Conservation (phyloP, 2,329 filamentous ascomycete genomes). For the Chalaropsis ovoidea region DNA sequence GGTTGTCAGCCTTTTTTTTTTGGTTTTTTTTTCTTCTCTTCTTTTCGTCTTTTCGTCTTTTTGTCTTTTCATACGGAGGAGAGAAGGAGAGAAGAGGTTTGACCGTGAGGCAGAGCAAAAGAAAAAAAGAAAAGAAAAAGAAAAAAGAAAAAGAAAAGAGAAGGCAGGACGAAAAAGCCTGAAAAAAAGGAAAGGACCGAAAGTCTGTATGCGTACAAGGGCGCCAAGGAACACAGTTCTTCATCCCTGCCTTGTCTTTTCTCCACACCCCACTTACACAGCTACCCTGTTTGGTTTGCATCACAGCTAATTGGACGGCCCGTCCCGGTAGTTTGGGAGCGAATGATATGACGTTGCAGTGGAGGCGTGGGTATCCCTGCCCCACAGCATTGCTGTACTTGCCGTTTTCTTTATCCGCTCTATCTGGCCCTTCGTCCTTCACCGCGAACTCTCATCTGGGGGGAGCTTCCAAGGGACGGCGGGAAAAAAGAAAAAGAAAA, state of each 20-base stretch:
- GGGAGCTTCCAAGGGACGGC: too few relatives aligned
- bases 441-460: too few relatives aligned
- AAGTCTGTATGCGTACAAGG: not conserved
- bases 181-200: not conserved
- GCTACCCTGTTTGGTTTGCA: not conserved
- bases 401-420: not conserved
- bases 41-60: too few relatives aligned
- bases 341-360: constrained; percentile 2
- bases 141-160: not conserved
- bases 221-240: too few relatives aligned
- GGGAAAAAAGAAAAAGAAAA: too few relatives aligned
- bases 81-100: not conserved
- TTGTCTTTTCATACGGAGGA: not conserved
- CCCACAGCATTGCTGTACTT: not conserved
- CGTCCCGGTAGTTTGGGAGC: not conserved
- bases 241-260: not conserved
- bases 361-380: not conserved
- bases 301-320: not conserved
- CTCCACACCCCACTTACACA: not conserved
- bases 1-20: not conserved
- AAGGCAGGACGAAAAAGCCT: not conserved
- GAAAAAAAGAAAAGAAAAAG: not conserved
- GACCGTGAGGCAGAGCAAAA: not conserved
- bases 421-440: not conserved
- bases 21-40: too few relatives aligned